phyloP scores from a whole-genome alignment of 1,139 yeast species.

The Candida smagusa region DNA sequence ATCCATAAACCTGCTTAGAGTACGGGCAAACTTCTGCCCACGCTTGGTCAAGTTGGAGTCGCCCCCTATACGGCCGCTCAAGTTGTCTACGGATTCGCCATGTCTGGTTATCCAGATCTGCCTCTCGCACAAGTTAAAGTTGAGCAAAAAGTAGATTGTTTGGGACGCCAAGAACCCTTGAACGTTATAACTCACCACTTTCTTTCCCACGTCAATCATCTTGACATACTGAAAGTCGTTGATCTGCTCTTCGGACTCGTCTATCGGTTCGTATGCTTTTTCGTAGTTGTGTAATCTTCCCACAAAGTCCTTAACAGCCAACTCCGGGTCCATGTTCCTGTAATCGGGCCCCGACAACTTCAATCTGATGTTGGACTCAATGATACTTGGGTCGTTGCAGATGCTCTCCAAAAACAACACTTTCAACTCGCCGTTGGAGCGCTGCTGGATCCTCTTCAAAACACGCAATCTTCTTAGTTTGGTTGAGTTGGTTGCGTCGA shows the following conservation, averaged over 20 bases:
- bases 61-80: slow-evolving; percentile 87
- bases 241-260: slow-evolving; percentile 57
- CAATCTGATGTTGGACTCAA: slow-evolving; percentile 77
- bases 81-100: slow-evolving; percentile 87
- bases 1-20: slow-evolving; percentile 72
- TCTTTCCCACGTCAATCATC: slow-evolving; percentile 94
- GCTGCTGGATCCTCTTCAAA: slow-evolving; percentile 62
- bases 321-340: slow-evolving; percentile 75
- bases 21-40: slow-evolving; percentile 70
- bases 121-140: slow-evolving; percentile 85
- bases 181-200: slow-evolving; percentile 86
- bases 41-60: slow-evolving; percentile 78
- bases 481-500: slow-evolving; percentile 95
- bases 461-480: slow-evolving; percentile 67
- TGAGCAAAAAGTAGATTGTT: slow-evolving; percentile 82
- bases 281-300: slow-evolving; percentile 82
- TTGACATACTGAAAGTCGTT: slow-evolving; percentile 79
- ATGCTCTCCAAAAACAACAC: slow-evolving; percentile 84
- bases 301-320: slow-evolving; percentile 77
- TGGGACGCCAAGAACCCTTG: slow-evolving; percentile 94
- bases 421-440: slow-evolving; percentile 72
- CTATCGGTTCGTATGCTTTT: slow-evolving; percentile 86
- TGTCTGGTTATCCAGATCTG: slow-evolving; percentile 96
- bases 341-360: slow-evolving; percentile 95
- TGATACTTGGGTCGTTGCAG: slow-evolving; percentile 73